Evolutionary conservation across 2,329 filamentous ascomycete species (phyloP), one percentile per base, ranked within the genome.

Genomic region (Fusarium mangiferae): DNA sequence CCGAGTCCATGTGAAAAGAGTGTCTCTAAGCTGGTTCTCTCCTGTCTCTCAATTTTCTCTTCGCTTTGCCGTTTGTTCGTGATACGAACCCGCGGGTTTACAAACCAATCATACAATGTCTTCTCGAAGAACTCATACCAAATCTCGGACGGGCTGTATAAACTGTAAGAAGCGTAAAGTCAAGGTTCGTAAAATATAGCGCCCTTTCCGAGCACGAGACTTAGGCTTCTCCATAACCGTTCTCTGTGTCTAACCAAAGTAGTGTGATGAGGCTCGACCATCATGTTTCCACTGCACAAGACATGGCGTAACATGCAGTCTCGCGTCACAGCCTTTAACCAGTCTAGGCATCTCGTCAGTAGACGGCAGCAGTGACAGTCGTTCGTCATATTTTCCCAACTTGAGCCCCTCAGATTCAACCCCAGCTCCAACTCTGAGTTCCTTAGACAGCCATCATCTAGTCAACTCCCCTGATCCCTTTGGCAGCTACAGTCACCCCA

Each of bases 111-210:
- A 46, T 35, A 55, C 48, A 63, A 78, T 78, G 77, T 59, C 76
- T 39, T 67, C 75, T 36, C 74, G 79, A 52, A 76, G 79, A 35
- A 75, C 78, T 35, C 80, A 81, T 12, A 85, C 78, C 51, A 81
- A 81, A 66, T 81, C 80, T 62, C 77, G 80, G 17, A 81, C 72
- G 18, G 80, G 80, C 46, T 81, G 80, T 65, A 62, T 61, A 45
- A 78, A 80, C 67, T 81, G 80, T 68, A 81, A 81, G 70, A 73
- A 77, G 13, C 78, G 80, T 41, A 81, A 81, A 62, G 79, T 81
- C 33, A 81, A 81, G 74, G 80, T 81, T 70, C 45, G 78, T 64
- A 35, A 49, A n/a, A 24, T 35, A 28, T 22, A 56, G 22, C 39
- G 35, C 20, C 44, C 38, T 45, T 22, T 28, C 28, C 35, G 36